Evolutionary conservation across 345 rosid genomes (phyloP), one percentile per base, ranked within the genome.

Genomic region (Reutealis trisperma): DNA sequence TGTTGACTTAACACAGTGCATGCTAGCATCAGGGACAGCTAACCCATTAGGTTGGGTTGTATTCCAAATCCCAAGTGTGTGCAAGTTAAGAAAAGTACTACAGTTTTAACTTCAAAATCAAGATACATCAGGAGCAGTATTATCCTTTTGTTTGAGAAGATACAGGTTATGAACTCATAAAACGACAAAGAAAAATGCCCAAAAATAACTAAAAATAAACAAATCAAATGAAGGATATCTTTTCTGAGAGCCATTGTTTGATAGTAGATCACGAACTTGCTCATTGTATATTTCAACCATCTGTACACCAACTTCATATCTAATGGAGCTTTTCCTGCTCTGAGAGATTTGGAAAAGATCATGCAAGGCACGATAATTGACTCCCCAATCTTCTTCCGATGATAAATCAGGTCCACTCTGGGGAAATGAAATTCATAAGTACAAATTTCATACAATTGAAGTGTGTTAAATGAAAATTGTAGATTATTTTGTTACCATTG

Each of bases 201-300:
- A 67, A 34, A 45, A 71, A 76, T 44, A 32, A 52, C 59, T 44
- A 55, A 70, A 57, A 67, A 66, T 42, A 41, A 60, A 76, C 27
- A 58, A 57, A 69, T 45, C 8, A 75, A 67, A 66, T 51, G 24
- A 91, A 96, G 97, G 99, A 96, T 96, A 96, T 96, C 93, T 89
- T 82, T 82, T 92, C 44, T 74, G 96, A 75, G 95, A 70, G 75
- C 93, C 91, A 81, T 86, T 82, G 51, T 77, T 85, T 59, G 91
- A 82, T 54, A 96, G 97, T 73, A 96, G 85, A 84, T 96, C 99
- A 74, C 97, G 98, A 76, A 96, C 98, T 93, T 93, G 99, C 81
- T 96, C 99, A 41, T 96, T 96, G 75, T 96, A 96, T 79, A 96
- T 93, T 83, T 96, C 99, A 77, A 96, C 93, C 98, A 96, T 96